These are phyloP conservation scores for Caloboletus inedulis DNA, from an alignment of 1,284 basidiomycete genomes.

Conservation along the genomic window DNA sequence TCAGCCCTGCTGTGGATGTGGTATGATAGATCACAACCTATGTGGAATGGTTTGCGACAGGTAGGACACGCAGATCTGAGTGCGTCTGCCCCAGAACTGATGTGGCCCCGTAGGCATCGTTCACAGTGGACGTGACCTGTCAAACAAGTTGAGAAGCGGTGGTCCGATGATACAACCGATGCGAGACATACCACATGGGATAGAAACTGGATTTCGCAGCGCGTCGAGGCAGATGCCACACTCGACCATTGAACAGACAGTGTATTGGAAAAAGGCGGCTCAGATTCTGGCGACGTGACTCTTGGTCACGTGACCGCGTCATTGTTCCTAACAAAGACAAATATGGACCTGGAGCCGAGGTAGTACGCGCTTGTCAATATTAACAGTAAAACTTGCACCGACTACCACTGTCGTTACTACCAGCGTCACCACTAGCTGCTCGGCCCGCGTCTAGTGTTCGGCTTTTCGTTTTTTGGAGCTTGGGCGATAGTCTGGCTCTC, in stretches of 20 bases:
- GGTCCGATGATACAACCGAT: not conserved
- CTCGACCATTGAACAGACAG: slow-evolving; percentile 35
- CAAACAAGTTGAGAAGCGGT: slow-evolving; percentile 1
- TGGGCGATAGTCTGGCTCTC: slow-evolving; percentile 19
- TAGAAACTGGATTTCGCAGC: slow-evolving; percentile 51
- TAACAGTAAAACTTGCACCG: not conserved
- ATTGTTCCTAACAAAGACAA: slow-evolving; percentile 21
- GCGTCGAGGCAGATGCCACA: slow-evolving; percentile 62
- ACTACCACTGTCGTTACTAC: slow-evolving; percentile 11
- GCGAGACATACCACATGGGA: slow-evolving; percentile 53
- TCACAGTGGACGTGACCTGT: slow-evolving; percentile 64
- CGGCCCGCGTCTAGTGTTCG: slow-evolving; percentile 4
- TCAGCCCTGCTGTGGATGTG: not conserved
- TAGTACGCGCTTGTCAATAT: not conserved
- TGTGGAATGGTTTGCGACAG: slow-evolving; percentile 53
- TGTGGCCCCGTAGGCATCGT: slow-evolving; percentile 48
- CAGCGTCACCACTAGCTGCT: slow-evolving; percentile 7
- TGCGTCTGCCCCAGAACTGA: slow-evolving; percentile 42
- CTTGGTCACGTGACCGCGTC: slow-evolving; percentile 31
- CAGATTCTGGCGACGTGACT: not conserved
- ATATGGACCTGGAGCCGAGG: slow-evolving; percentile 14
- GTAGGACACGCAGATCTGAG: slow-evolving; percentile 51
- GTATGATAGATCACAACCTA: slow-evolving; percentile 38
- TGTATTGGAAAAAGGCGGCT: not conserved
- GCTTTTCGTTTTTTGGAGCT: slow-evolving; percentile 8